Conservation (phyloP, 1,284 basidiomycete genomes). For the Coniophora puteana region DNA sequence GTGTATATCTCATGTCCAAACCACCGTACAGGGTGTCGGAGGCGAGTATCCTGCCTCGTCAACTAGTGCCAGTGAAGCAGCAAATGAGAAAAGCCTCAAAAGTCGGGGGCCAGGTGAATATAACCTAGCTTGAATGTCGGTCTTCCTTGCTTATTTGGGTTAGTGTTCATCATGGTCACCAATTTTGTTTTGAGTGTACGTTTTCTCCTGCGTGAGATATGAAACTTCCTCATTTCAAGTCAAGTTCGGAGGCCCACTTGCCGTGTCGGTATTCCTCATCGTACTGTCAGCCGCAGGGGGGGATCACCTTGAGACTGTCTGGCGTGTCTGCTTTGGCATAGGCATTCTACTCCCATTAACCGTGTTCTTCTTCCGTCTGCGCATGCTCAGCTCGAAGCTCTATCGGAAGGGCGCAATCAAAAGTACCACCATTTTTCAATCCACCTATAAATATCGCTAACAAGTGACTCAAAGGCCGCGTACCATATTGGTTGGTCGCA, state of each 20-base stretch:
- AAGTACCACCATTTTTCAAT: constrained; percentile 27
- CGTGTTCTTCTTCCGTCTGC: constrained; percentile 70
- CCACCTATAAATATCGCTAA: not conserved
- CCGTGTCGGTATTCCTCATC: constrained; percentile 69
- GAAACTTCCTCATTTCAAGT: constrained; percentile 13
- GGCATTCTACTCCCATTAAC: constrained; percentile 65
- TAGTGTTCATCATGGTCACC: constrained; percentile 73
- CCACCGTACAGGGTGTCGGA: constrained; percentile 51
- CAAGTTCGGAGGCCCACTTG: constrained; percentile 69
- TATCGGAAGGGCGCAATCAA: constrained; percentile 68
- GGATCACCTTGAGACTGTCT: constrained; percentile 64
- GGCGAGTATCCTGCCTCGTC: constrained; percentile 78
- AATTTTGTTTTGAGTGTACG: constrained; percentile 59
- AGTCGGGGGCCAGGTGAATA: constrained; percentile 56
- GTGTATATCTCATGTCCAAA: constrained; percentile 5
- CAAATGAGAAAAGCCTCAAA: constrained; percentile 65
- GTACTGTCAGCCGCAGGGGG: constrained; percentile 66
- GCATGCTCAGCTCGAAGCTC: constrained; percentile 67
- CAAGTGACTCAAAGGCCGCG: constrained; percentile 34
- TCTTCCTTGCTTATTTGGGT: constrained; percentile 7
- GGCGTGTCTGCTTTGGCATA: constrained; percentile 75
- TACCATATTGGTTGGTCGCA: constrained; percentile 62
- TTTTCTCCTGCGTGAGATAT: constrained; percentile 6
- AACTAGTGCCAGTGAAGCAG: constrained; percentile 65
- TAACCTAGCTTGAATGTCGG: constrained; percentile 2